Evolutionary conservation across 1,284 basidiomycete species (phyloP).

Genomic region (Ustilago hordei): DNA sequence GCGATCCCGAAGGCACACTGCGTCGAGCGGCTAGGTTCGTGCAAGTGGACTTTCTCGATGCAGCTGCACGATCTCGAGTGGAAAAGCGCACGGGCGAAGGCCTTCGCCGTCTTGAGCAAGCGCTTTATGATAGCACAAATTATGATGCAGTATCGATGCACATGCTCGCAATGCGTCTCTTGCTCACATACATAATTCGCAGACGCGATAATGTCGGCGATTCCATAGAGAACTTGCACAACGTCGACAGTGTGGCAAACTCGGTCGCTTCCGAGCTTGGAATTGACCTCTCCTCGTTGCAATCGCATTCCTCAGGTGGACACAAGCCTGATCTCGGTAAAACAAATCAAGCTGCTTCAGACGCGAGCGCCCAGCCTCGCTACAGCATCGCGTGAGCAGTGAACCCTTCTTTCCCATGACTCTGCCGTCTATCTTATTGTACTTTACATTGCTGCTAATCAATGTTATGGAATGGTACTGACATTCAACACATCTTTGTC

Average conservation of each 20-base stretch:
- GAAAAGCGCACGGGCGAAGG: slow-evolving; percentile 1
- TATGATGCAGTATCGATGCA: slow-evolving; percentile 29
- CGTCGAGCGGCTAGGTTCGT: slow-evolving; percentile 45
- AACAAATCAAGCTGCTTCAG: not conserved
- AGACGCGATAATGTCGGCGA: not conserved
- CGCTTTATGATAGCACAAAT: slow-evolving; percentile 1
- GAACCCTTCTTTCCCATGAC: not conserved
- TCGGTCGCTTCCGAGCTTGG: slow-evolving; percentile 25
- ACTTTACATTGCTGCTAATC: not conserved
- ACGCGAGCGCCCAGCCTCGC: slow-evolving; percentile 31
- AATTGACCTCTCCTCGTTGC: slow-evolving; percentile 18
- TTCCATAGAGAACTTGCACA: not conserved
- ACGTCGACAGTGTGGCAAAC: slow-evolving; percentile 8
- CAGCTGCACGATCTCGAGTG: not conserved
- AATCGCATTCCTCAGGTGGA: not conserved
- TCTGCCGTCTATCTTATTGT: not conserved
- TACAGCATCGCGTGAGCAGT: slow-evolving; percentile 54
- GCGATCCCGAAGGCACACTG: slow-evolving; percentile 48
- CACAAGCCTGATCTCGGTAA: not conserved
- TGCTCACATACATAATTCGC: slow-evolving; percentile 21
- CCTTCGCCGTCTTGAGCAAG: slow-evolving; percentile 20
- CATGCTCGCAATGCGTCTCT: slow-evolving; percentile 32
- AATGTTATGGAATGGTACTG: slow-evolving; percentile 14
- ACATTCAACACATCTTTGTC: slow-evolving; percentile 1
- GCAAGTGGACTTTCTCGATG: slow-evolving; percentile 7